Percentiles rank a stretch among this genome's conserved stretches.
phyloP scores from a whole-genome alignment of 257 asterid species.

The Solanum chiquidenum region DNA sequence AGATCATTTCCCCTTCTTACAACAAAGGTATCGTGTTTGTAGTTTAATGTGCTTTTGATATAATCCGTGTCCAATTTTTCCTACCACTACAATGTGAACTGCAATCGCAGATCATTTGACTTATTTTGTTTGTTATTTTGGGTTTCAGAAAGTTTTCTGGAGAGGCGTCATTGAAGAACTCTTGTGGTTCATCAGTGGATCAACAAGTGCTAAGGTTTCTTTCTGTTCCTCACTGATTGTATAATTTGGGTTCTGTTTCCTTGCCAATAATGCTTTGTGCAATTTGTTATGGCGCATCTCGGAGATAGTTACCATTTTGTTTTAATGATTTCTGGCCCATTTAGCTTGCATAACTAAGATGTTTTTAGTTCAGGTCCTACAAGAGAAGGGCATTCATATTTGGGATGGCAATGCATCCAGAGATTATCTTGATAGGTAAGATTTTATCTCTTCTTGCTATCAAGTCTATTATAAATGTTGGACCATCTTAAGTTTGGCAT shows the following conservation, averaged over 20 bases:
- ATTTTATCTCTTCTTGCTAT: background rate
- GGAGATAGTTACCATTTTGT: background rate
- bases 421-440: conserved; percentile 39
- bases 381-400: conserved; percentile 39
- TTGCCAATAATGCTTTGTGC: background rate
- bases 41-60: background rate
- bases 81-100: background rate
- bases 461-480: background rate
- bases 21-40: conserved; percentile 47
- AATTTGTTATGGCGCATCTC: background rate
- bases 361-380: conserved; percentile 16
- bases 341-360: background rate
- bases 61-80: background rate
- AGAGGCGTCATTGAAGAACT: conserved; percentile 97
- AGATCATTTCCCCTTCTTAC: conserved; percentile 92
- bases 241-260: background rate
- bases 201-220: conserved; percentile 87
- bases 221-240: background rate
- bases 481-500: background rate
- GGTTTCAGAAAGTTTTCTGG: conserved; percentile 79
- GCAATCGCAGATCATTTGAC: background rate
- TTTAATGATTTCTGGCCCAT: background rate
- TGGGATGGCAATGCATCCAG: conserved; percentile 51
- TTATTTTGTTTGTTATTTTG: background rate
- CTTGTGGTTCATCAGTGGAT: conserved; percentile 96